Conservation (phyloP, 495 filamentous ascomycete genomes). For the Podospora fimiseda region DNA sequence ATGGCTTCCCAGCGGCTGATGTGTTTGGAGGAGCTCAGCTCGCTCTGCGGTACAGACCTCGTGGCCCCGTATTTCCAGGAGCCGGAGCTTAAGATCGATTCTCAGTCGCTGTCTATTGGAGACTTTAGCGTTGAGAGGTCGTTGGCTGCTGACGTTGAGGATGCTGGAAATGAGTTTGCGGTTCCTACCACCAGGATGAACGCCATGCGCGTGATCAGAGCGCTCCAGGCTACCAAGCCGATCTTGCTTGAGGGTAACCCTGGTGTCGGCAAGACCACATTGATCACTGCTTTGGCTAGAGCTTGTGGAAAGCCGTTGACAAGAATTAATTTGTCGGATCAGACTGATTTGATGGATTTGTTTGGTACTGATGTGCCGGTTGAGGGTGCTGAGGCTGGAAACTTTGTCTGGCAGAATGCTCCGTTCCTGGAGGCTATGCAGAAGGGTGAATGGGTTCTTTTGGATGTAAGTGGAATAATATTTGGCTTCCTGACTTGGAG, state of each 20-base stretch:
- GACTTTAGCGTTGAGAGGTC: conserved; percentile 60
- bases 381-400: conserved; percentile 77
- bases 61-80: conserved; percentile 53
- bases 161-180: conserved; percentile 67
- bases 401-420: conserved; percentile 91
- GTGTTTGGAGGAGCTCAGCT: conserved; percentile 67
- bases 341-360: conserved; percentile 94
- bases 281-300: conserved; percentile 75
- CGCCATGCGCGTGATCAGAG: conserved; percentile 80
- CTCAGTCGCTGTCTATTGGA: conserved; percentile 55
- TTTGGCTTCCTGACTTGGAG: background rate
- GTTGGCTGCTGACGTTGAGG: conserved; percentile 34
- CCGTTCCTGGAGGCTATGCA: conserved; percentile 96
- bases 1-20: conserved; percentile 55
- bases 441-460: conserved; percentile 85
- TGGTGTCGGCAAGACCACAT: conserved; percentile 93
- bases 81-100: conserved; percentile 39
- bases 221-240: conserved; percentile 82
- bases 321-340: conserved; percentile 93
- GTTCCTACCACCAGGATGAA: conserved; percentile 88
- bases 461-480: conserved; percentile 49
- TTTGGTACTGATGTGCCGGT: conserved; percentile 96
- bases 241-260: conserved; percentile 93
- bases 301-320: conserved; percentile 74
- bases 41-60: conserved; percentile 59